Conservation (phyloP, 495 filamentous ascomycete species). For the Alectoria sarmentosa region DNA sequence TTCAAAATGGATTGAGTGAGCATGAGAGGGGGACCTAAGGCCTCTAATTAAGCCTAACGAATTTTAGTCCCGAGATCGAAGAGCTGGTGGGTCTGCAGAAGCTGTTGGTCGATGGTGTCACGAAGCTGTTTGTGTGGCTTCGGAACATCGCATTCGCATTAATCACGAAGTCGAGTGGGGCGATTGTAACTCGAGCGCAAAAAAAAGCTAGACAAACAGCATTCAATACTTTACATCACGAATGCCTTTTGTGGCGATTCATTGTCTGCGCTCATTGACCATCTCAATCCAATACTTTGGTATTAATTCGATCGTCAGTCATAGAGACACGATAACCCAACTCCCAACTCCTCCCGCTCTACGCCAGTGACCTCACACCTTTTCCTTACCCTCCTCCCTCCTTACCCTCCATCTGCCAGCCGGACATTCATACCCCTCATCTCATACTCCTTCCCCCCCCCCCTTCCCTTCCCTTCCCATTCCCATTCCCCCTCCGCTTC, state of each 20-base stretch:
- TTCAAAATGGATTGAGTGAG: conserved; percentile 8
- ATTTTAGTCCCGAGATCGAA: background rate
- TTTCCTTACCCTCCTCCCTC: background rate
- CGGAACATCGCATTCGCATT: background rate
- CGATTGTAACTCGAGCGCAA: conserved; percentile 2
- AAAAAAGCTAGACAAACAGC: conserved; percentile 5
- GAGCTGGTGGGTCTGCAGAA: background rate
- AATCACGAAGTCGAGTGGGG: background rate
- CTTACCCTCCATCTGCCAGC: background rate
- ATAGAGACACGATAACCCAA: no score
- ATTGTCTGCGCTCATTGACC: background rate
- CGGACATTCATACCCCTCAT: background rate
- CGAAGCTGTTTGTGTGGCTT: background rate
- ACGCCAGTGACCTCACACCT: no score
- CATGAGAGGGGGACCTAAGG: no score
- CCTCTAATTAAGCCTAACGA: no score
- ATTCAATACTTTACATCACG: background rate
- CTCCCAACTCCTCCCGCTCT: background rate
- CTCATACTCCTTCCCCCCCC: background rate
- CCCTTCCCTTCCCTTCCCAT: background rate
- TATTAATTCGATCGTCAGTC: no score
- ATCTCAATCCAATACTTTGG: background rate
- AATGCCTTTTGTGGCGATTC: background rate
- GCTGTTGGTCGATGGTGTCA: background rate
- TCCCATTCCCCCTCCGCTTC: background rate